Conservation (phyloP, 371 early-diverging fungal genomes). For the Mucor lusitanicus region DNA sequence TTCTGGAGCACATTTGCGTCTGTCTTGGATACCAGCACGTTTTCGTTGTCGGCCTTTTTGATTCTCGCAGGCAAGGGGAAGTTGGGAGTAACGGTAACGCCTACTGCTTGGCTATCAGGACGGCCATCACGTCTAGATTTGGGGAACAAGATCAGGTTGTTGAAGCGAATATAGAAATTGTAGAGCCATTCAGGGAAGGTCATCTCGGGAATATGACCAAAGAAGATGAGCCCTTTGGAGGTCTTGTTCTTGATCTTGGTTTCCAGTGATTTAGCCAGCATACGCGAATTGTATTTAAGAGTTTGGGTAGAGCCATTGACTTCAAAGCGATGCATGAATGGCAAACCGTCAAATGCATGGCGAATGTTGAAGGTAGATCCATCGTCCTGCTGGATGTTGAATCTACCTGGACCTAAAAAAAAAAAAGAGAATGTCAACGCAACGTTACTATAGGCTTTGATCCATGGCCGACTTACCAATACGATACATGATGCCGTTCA, state of each 20-base stretch:
- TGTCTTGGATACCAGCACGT: slow-evolving; percentile 53
- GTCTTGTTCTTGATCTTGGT: slow-evolving; percentile 1
- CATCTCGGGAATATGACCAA: slow-evolving; percentile 20
- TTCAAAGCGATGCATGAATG: slow-evolving; percentile 42
- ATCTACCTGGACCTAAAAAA: slow-evolving; percentile 38
- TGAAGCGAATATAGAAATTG: background rate
- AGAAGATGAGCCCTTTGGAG: slow-evolving; percentile 11
- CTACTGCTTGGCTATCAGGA: slow-evolving; percentile 33
- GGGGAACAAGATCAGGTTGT: background rate
- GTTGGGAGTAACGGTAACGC: slow-evolving; percentile 58
- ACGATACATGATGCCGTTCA: slow-evolving; percentile 45
- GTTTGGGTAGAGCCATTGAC: slow-evolving; percentile 22
- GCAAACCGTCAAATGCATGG: slow-evolving; percentile 49
- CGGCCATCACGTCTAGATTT: background rate
- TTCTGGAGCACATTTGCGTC: slow-evolving; percentile 63
- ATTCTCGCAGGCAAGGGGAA: slow-evolving; percentile 45
- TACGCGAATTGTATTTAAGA: slow-evolving; percentile 35
- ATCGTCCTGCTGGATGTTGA: slow-evolving; percentile 28
- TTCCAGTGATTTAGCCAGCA: slow-evolving; percentile 23
- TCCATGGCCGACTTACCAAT: slow-evolving; percentile 24
- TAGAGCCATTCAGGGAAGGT: slow-evolving; percentile 9
- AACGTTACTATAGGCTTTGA: background rate
- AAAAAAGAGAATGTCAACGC: background rate
- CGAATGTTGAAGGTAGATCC: slow-evolving; percentile 28
- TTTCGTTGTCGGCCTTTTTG: background rate